phyloP scores from a whole-genome alignment of 1,284 basidiomycete species.

The Microbotryum scabiosae region DNA sequence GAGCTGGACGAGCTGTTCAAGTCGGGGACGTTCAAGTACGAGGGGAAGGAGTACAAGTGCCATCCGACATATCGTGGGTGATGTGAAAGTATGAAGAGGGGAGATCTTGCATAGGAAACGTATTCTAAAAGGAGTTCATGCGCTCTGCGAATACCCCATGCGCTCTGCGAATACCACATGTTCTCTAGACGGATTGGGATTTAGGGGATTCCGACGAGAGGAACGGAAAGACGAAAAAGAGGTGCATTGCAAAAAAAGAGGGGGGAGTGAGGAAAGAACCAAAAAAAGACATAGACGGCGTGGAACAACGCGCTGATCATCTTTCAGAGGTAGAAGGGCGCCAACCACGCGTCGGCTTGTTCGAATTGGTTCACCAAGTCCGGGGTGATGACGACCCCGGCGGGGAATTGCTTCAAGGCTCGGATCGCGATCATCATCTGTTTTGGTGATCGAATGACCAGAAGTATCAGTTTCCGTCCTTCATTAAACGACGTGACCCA shows the following conservation, averaged over 20 bases:
- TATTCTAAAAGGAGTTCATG: too few species aligned
- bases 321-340: slow-evolving; percentile 41
- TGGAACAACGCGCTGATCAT: too few species aligned
- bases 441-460: slow-evolving; percentile 6
- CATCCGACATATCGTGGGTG: slow-evolving; percentile 10
- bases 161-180: too few species aligned
- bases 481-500: not conserved
- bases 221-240: too few species aligned
- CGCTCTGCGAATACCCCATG: too few species aligned
- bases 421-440: slow-evolving; percentile 82
- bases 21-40: slow-evolving; percentile 7
- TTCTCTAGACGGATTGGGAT: too few species aligned
- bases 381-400: slow-evolving; percentile 55
- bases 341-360: slow-evolving; percentile 84
- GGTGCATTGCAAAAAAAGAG: too few species aligned
- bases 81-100: not conserved
- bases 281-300: too few species aligned
- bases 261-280: too few species aligned
- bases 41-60: slow-evolving; percentile 13
- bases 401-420: slow-evolving; percentile 67
- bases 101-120: not conserved
- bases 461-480: not conserved
- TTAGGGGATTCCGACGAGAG: too few species aligned
- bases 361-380: slow-evolving; percentile 91
- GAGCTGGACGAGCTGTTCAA: slow-evolving; percentile 38